phyloP scores from a whole-genome alignment of 441 rosid genomes.

The Adansonia madagascariensis region DNA sequence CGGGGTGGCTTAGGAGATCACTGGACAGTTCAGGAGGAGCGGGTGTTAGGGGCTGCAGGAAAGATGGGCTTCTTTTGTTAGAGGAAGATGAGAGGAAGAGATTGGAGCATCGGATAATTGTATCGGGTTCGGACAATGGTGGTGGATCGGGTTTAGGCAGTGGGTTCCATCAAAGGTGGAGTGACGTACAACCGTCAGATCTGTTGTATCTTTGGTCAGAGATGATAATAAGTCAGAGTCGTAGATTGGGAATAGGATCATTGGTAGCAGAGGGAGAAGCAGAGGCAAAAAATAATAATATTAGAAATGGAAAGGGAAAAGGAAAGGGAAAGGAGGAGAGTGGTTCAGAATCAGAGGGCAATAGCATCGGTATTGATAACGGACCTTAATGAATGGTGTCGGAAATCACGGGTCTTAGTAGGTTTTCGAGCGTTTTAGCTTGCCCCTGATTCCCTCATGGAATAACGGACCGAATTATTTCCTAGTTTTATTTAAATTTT shows the following conservation, averaged over 20 bases:
- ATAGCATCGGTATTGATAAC: slow-evolving; percentile 39
- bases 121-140: slow-evolving; percentile 40
- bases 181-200: slow-evolving; percentile 82
- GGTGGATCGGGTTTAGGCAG: not conserved
- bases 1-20: slow-evolving; percentile 54
- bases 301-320: not conserved
- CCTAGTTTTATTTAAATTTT: no score
- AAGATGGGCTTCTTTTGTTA: slow-evolving; percentile 66
- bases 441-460: not conserved
- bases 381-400: slow-evolving; percentile 71
- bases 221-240: slow-evolving; percentile 62
- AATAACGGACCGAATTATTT: no score
- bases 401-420: slow-evolving; percentile 66
- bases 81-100: slow-evolving; percentile 40
- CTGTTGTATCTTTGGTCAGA: slow-evolving; percentile 67
- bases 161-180: slow-evolving; percentile 65
- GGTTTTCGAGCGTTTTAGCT: slow-evolving; percentile 43
- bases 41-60: slow-evolving; percentile 55
- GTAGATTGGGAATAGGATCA: slow-evolving; percentile 34
- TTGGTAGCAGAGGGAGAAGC: not conserved
- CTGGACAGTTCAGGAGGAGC: slow-evolving; percentile 44
- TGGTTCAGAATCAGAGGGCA: slow-evolving; percentile 4
- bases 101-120: slow-evolving; percentile 70
- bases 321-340: not conserved
- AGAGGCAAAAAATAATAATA: not conserved